A percentile compares a stretch with the other conserved stretches of the same genome.
These are phyloP conservation scores for Aspergillus niger DNA, from an alignment of 2,329 filamentous ascomycete genomes.

Conservation along the genomic window DNA sequence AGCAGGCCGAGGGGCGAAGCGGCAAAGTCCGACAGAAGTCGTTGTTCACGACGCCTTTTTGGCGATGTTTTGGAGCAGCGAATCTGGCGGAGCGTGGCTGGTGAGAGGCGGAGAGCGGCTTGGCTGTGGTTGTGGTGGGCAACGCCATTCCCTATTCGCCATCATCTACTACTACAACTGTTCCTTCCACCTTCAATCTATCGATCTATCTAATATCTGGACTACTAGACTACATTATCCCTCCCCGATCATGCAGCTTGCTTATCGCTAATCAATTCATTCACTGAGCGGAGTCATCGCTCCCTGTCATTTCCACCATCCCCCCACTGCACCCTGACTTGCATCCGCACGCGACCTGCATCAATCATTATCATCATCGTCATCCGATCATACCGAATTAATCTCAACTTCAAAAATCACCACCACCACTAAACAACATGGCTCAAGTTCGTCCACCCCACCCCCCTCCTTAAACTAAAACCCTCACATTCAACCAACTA, in stretches of 20 bases:
- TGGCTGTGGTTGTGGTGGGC: slow-evolving; percentile 34
- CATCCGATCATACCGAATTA: slow-evolving; percentile 3
- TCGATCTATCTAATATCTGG: not conserved
- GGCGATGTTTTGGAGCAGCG: slow-evolving; percentile 28
- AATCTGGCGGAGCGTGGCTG: slow-evolving; percentile 22
- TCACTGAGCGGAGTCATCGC: not conserved
- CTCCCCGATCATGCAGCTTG: not conserved
- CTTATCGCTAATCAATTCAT: not conserved
- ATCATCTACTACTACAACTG: not conserved
- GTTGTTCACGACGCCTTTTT: slow-evolving; percentile 12
- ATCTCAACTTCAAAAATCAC: not conserved
- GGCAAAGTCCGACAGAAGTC: slow-evolving; percentile 9
- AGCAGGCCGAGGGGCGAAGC: slow-evolving; percentile 5
- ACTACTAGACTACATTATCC: no score
- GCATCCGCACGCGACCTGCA: slow-evolving; percentile 5
- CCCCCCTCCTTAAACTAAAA: not conserved
- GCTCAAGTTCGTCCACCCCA: slow-evolving; percentile 27
- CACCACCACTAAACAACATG: slow-evolving; percentile 18
- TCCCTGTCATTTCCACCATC: not conserved
- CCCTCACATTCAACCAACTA: not conserved
- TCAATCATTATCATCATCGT: not conserved
- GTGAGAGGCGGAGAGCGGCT: slow-evolving; percentile 24
- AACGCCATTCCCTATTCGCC: slow-evolving; percentile 25
- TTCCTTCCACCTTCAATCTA: not conserved
- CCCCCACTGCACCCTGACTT: not conserved